phyloP scores from a whole-genome alignment of 306 rosid species.

The Argentina anserina region DNA sequence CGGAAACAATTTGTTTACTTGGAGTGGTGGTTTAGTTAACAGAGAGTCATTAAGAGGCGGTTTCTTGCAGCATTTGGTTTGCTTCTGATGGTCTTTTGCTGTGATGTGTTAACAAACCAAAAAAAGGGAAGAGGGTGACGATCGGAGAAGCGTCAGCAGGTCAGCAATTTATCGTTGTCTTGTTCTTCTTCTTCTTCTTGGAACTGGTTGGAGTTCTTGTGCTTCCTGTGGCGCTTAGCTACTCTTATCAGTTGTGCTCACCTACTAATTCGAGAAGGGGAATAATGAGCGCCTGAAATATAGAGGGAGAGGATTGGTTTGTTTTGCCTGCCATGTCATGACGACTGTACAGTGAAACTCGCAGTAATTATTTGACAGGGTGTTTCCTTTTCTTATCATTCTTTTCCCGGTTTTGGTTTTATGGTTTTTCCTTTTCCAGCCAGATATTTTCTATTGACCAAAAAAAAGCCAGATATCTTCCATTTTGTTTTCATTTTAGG shows the following conservation, averaged over 20 bases:
- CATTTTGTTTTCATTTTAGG: background rate
- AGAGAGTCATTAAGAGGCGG: background rate
- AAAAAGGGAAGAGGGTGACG: slow-evolving; percentile 1
- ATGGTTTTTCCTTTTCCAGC: background rate
- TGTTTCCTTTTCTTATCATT: background rate
- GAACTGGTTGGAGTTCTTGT: background rate
- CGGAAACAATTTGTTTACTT: background rate
- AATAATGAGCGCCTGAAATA: background rate
- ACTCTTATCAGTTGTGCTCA: background rate
- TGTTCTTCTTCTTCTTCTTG: background rate
- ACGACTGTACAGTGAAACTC: background rate
- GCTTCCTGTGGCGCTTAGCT: background rate
- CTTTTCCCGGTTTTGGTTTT: background rate
- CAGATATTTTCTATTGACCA: no score
- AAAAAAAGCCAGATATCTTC: background rate
- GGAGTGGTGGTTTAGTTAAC: background rate
- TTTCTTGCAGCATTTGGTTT: slow-evolving; percentile 20
- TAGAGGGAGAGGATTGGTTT: background rate
- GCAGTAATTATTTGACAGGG: background rate
- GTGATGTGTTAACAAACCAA: background rate
- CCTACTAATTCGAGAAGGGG: background rate
- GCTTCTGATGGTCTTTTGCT: background rate
- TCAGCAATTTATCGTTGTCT: background rate
- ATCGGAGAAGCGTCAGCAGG: background rate
- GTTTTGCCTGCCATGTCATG: background rate